These are phyloP conservation scores for Fusarium oxysporum DNA, from an alignment of 2,329 filamentous ascomycete genomes.

Conservation along the genomic window DNA sequence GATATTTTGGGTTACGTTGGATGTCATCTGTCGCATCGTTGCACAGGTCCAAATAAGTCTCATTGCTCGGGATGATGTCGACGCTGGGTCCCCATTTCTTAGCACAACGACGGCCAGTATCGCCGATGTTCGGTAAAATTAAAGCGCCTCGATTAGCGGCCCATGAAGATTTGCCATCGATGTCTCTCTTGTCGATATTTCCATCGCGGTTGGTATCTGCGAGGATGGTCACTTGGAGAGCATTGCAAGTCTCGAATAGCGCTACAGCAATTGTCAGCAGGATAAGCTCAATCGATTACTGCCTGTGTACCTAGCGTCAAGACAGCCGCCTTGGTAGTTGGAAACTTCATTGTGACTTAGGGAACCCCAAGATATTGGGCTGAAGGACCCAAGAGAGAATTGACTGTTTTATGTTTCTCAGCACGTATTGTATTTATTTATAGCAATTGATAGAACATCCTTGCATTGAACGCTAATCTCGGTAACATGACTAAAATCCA, in stretches of 20 bases:
- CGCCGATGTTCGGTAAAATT: slow-evolving; percentile 53
- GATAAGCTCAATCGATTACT: fast-evolving
- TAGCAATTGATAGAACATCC: neutral
- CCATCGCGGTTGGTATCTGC: slow-evolving; percentile 56
- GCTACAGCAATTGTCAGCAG: neutral
- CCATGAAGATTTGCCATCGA: slow-evolving; percentile 41
- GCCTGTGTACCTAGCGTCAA: slow-evolving; percentile 5
- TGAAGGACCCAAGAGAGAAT: fast-evolving
- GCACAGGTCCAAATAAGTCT: slow-evolving; percentile 46
- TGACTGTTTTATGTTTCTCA: fast-evolving
- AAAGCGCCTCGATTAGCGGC: slow-evolving; percentile 46
- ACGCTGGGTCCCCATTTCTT: slow-evolving; percentile 12
- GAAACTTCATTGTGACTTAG: slow-evolving; percentile 12
- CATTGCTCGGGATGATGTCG: slow-evolving; percentile 7
- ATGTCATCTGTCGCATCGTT: slow-evolving; percentile 52
- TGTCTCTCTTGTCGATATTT: slow-evolving; percentile 44
- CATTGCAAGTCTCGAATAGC: slow-evolving; percentile 9
- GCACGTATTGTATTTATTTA: neutral
- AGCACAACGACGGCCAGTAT: slow-evolving; percentile 48
- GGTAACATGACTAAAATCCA: neutral
- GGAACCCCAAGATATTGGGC: fast-evolving
- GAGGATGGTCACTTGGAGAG: slow-evolving; percentile 34
- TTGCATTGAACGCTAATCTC: neutral
- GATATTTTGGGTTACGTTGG: slow-evolving; percentile 45
- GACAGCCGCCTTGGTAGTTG: neutral